Evolutionary conservation across 2,329 filamentous ascomycete species (phyloP).

Genomic region (Botrytis paeoniae): DNA sequence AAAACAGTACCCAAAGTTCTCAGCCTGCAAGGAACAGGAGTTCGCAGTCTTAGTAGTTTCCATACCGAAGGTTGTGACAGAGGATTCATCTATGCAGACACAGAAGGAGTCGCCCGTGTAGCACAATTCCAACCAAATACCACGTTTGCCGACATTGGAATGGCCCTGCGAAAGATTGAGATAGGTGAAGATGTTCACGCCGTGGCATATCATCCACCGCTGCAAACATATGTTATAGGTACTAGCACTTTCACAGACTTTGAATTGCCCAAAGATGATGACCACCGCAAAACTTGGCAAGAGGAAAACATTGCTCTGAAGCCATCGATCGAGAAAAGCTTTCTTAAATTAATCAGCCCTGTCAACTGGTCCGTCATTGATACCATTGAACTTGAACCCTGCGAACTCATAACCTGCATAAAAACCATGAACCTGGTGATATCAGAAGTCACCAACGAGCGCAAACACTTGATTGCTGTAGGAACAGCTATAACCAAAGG

Average conservation of each 20-base stretch:
- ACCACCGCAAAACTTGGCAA: conserved; percentile 75
- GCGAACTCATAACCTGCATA: conserved; percentile 77
- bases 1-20: conserved; percentile 74
- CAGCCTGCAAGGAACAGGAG: conserved; percentile 64
- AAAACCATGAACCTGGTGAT: conserved; percentile 83
- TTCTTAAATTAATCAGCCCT: conserved; percentile 75
- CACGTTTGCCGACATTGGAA: conserved; percentile 70
- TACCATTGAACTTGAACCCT: conserved; percentile 66
- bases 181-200: conserved; percentile 68
- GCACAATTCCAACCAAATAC: conserved; percentile 66
- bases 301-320: conserved; percentile 61
- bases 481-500: conserved; percentile 84
- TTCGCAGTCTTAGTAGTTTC: conserved; percentile 71
- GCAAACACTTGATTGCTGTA: conserved; percentile 76
- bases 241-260: conserved; percentile 69
- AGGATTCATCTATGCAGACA: conserved; percentile 81
- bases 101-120: conserved; percentile 67
- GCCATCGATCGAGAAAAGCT: conserved; percentile 68
- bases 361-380: conserved; percentile 77
- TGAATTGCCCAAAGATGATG: conserved; percentile 80
- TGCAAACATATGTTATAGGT: conserved; percentile 72
- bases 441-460: conserved; percentile 86
- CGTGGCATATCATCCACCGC: conserved; percentile 72
- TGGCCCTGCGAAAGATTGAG: conserved; percentile 69
- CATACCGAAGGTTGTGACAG: conserved; percentile 73